Base-by-base conservation (phyloP, 352 stramenopile species). In the Pythium folliculosum region DNA sequence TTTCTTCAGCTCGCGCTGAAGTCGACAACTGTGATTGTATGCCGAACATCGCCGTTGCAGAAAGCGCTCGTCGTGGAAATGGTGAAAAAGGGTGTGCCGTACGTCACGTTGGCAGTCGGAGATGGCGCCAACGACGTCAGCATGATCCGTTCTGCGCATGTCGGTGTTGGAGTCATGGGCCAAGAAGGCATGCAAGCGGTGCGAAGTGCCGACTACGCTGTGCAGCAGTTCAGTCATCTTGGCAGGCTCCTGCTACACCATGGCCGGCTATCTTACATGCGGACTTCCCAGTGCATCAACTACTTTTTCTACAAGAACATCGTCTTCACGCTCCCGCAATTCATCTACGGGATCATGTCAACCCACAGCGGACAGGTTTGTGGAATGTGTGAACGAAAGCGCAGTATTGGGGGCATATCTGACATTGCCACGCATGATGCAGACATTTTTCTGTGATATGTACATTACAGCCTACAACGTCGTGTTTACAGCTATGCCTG, bases 291-390 rank as follows among this genome's bases (percentile, higher is more conserved):
- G 64, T 94, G 97, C 53, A 97, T 99, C 74, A 90, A 98, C 45
- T 99, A 98, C 67, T 98, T 98, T 60, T 99, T 99, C 76, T 99
- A 99, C 91, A 99, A 99, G 80, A 99, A 99, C 77, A 91, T 98
- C 54, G 83, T 96, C 5, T 93, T 98, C 59, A 96, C 91, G 9
- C 57, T 97, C 8, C 80, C 82, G 5, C 87, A 97, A 63, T 97
- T 97, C 67, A 86, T 95, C 52, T 97, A 87, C 66, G 80, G 89
- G 37, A 70, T 94, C 17, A 76, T 84, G 59, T 98, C 90, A 13
- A 82, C 88, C 16, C 98, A 98, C 64, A 98, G 77, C 45, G 86
- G 73, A 16, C 84, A 90, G 81, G 83, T 94, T 73, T 2, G 7
- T 47, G 4, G 35, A 12, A 19, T 27, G 23, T 17, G 7, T 38